A percentile compares a stretch with the other conserved stretches of the same genome.
These are phyloP conservation scores for Adenanthera pavonina DNA, from an alignment of 306 rosid species.

Conservation along the genomic window DNA sequence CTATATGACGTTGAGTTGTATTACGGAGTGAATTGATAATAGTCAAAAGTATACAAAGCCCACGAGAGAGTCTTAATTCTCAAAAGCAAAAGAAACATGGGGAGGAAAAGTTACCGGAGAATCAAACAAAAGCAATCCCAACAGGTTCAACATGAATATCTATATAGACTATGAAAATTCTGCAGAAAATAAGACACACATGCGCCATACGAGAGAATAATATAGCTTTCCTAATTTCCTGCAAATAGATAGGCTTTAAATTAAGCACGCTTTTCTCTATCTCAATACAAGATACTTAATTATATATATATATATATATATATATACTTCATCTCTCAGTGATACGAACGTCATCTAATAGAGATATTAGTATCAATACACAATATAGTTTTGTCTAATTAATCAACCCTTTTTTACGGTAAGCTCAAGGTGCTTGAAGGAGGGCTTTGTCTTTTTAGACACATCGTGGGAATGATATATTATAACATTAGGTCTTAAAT, in stretches of 20 bases:
- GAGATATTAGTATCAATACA: neutral
- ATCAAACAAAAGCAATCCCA: constrained; percentile 26
- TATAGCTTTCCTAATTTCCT: no score
- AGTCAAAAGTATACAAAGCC: constrained; percentile 2
- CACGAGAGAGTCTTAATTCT: neutral
- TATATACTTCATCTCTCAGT: neutral
- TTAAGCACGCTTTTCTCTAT: neutral
- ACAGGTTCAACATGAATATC: constrained; percentile 8
- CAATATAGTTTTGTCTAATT: neutral
- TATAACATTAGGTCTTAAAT: constrained; percentile 50
- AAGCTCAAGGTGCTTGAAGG: constrained; percentile 34
- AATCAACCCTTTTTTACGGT: neutral
- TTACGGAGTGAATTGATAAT: neutral
- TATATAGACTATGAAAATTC: constrained; percentile 16
- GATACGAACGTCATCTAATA: constrained; percentile 1
- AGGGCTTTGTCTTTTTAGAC: constrained; percentile 15
- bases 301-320: neutral
- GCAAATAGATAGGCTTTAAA: no score
- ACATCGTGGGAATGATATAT: constrained; percentile 56
- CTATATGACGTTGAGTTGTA: no score
- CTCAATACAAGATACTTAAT: constrained; percentile 21
- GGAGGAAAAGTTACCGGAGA: constrained; percentile 3
- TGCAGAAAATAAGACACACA: constrained; percentile 16
- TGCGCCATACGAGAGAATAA: neutral
- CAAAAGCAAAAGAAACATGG: neutral